Conservation (phyloP, 768 basidiomycete species). For the Serendipita sp. region DNA sequence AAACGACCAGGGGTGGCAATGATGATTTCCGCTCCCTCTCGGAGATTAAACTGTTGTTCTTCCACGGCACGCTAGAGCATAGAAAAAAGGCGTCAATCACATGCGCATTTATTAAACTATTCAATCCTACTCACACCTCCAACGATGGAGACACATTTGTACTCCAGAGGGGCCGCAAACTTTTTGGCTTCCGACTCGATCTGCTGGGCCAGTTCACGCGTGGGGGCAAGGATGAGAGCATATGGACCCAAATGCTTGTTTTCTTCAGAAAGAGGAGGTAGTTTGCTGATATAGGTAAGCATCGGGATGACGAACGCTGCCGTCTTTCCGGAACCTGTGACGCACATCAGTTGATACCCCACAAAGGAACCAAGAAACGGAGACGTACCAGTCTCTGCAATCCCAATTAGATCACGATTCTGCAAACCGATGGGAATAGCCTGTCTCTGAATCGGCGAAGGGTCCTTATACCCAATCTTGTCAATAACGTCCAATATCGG, state of each 20-base stretch:
- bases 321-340: constrained; percentile 88
- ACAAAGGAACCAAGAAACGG: constrained; percentile 4
- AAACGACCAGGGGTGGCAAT: constrained; percentile 98
- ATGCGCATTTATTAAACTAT: constrained; percentile 7
- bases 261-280: constrained; percentile 79
- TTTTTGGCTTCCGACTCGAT: constrained; percentile 86
- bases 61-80: constrained; percentile 62
- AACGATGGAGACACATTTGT: constrained; percentile 91
- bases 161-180: constrained; percentile 81
- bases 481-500: constrained; percentile 71
- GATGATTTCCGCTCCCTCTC: constrained; percentile 97
- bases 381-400: constrained; percentile 82
- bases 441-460: constrained; percentile 91
- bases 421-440: constrained; percentile 98
- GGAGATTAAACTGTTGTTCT: constrained; percentile 93
- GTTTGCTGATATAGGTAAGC: constrained; percentile 78
- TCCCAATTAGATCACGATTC: constrained; percentile 93
- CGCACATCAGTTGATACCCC: neutral
- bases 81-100: neutral
- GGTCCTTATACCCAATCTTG: constrained; percentile 89
- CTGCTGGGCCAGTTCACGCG: constrained; percentile 96
- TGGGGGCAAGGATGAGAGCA: constrained; percentile 83
- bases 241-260: constrained; percentile 89
- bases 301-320: constrained; percentile 98
- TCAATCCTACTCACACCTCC: constrained; percentile 55